Evolutionary conservation across 2,329 filamentous ascomycete species (phyloP).

Genomic region (Epichloe coenophiala): DNA sequence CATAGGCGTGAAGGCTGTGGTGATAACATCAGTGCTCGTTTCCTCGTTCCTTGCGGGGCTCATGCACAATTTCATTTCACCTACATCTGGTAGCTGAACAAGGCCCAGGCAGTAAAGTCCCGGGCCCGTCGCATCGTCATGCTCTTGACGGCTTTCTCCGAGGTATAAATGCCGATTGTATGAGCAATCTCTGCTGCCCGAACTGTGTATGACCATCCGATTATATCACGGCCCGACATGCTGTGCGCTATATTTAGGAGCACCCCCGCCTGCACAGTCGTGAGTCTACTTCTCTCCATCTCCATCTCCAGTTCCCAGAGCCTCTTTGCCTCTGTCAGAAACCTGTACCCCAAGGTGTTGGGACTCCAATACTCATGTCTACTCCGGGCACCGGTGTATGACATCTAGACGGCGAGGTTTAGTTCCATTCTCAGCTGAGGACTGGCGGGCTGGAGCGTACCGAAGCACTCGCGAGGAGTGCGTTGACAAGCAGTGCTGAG

Average conservation of each 20-base stretch:
- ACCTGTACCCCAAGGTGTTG: slow-evolving; percentile 19
- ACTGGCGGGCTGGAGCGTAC: slow-evolving; percentile 13
- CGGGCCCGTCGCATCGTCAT: slow-evolving; percentile 9
- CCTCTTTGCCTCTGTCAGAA: slow-evolving; percentile 24
- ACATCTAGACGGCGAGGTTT: too few relatives aligned
- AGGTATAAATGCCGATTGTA: slow-evolving; percentile 18
- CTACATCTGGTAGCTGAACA: slow-evolving; percentile 22
- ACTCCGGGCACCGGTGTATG: too few relatives aligned
- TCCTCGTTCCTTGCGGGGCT: too few relatives aligned
- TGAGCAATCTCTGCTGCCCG: slow-evolving; percentile 20
- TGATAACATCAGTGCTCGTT: too few relatives aligned
- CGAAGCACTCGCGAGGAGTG: slow-evolving; percentile 21
- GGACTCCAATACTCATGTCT: slow-evolving; percentile 22
- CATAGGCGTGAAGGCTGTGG: slow-evolving; percentile 12
- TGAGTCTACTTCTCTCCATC: slow-evolving; percentile 9
- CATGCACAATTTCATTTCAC: not conserved
- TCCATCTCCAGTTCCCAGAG: slow-evolving; percentile 22
- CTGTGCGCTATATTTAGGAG: slow-evolving; percentile 19
- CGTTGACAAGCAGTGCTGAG: slow-evolving; percentile 26
- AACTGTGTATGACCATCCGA: slow-evolving; percentile 21
- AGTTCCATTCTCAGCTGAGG: too few relatives aligned
- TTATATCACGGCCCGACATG: slow-evolving; percentile 22
- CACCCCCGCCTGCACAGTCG: slow-evolving; percentile 23
- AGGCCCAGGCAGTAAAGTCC: slow-evolving; percentile 20
- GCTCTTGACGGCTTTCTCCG: not conserved